Percentiles rank a stretch among this genome's conserved stretches.
Conservation (phyloP, 2,329 filamentous ascomycete species). For the Colletotrichum tanaceti region DNA sequence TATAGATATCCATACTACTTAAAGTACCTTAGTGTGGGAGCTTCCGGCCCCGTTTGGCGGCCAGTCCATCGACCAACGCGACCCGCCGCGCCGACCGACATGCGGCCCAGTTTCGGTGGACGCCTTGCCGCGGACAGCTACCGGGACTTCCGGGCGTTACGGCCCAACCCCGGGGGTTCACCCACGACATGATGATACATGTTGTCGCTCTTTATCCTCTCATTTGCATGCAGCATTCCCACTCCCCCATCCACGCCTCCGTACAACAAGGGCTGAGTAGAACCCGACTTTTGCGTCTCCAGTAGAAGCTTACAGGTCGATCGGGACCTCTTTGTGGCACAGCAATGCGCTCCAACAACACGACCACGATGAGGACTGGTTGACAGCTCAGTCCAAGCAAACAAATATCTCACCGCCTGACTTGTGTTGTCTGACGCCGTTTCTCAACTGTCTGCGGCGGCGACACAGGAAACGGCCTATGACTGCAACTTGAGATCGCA, state of each 20-base stretch:
- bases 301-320: slow-evolving; percentile 6
- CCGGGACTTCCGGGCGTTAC: slow-evolving; percentile 23
- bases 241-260: neutral
- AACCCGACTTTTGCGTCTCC: neutral
- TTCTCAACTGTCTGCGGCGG: neutral
- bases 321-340: slow-evolving; percentile 8
- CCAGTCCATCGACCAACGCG: neutral
- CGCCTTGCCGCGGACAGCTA: slow-evolving; percentile 30
- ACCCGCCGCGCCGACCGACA: slow-evolving; percentile 7
- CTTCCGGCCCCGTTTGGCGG: neutral
- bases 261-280: neutral
- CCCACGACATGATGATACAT: slow-evolving; percentile 1
- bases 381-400: neutral
- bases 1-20: too few species aligned
- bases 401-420: slow-evolving; percentile 29
- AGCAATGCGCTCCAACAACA: slow-evolving; percentile 1
- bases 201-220: slow-evolving; percentile 22
- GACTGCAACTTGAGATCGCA: neutral
- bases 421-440: slow-evolving; percentile 18
- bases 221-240: slow-evolving; percentile 21
- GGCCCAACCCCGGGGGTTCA: slow-evolving; percentile 5
- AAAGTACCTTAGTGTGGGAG: neutral
- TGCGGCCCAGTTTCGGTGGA: slow-evolving; percentile 30
- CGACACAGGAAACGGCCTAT: neutral
- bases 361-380: neutral